phyloP scores from a whole-genome alignment of 23 red algal genomes.

The Pyropia haitanensis region DNA sequence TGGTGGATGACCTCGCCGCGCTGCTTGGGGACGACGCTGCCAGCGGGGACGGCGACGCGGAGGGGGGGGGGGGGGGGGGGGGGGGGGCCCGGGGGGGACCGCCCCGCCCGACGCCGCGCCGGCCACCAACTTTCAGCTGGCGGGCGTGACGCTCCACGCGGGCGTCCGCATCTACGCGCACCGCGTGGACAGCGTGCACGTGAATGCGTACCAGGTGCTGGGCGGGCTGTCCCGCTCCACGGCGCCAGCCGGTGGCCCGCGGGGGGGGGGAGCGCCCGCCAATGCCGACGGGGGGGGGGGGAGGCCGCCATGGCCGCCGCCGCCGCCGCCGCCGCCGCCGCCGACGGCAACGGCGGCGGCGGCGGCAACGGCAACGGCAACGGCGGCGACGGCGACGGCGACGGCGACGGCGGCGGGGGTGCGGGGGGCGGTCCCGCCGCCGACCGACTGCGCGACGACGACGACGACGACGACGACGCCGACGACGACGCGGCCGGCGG shows the following conservation, averaged over 20 bases:
- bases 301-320: conserved; percentile 1
- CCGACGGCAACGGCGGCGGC: conserved; percentile 5
- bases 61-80: too few relatives aligned
- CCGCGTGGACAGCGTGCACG: conserved; percentile 88
- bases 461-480: too few relatives aligned
- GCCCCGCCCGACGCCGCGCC: neutral
- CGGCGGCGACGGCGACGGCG: conserved; percentile 10
- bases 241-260: neutral
- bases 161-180: conserved; percentile 90
- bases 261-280: conserved; percentile 1
- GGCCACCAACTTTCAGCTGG: conserved; percentile 86
- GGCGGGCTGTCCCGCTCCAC: conserved; percentile 52
- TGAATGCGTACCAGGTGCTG: conserved; percentile 80
- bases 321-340: conserved; percentile 1
- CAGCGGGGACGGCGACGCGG: neutral
- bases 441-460: too few relatives aligned
- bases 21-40: conserved; percentile 21
- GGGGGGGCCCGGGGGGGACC: too few relatives aligned
- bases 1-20: conserved; percentile 84
- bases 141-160: conserved; percentile 87
- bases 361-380: neutral
- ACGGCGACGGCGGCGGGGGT: conserved; percentile 20
- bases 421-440: conserved; percentile 35
- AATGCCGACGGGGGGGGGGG: conserved; percentile 14
- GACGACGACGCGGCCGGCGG: too few relatives aligned